Base-by-base conservation (phyloP, 257 asterid genomes). In the Solanum piurae region DNA sequence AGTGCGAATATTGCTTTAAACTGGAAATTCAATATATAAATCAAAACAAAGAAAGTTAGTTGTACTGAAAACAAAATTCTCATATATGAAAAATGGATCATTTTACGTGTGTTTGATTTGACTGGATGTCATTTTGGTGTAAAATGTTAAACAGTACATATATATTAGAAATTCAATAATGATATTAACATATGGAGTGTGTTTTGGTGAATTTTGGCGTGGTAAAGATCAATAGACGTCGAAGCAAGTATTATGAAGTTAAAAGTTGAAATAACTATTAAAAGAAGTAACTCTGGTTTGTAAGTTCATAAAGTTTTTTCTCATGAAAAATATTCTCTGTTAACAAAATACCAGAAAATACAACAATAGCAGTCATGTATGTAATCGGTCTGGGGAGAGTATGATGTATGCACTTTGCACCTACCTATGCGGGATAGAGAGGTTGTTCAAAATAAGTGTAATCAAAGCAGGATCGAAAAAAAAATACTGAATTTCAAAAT, bases 1-100 rank as follows among this genome's bases (percentile, higher is more conserved):
- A 96, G 94, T 31, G 89, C 86, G 75, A 88, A 92, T 64, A 95
- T 91, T 66, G 93, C 90, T 89, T 87, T 44, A 87, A 95, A 90
- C 99, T 96, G 91, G 27, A 90, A 87, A 36, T 7, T 37, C 46
- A 16, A 85, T 18, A 68, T 7, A 62, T 68, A 73, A 83, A 74
- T 55, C 7, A 49, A 89, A n/a, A 38, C 60, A 21, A 49, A 46
- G 11, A 23, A 52, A 37, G 74, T 69, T 25, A 38, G 55, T 37
- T 18, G 13, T 16, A 33, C 73, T 9, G 18, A 86, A 38, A 18
- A 84, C 14, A 16, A 66, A 66, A 20, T 66, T 79, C 23, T 18
- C 73, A 49, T 80, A 18, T 6, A 49, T 16, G 40, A 80, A 82
- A 49, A 18, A 9, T 44, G 29, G 14, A 82, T 29, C 12, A 31